Percentiles rank a stretch among this genome's conserved stretches.
These are phyloP conservation scores for Ephemerocybe angulata DNA, from an alignment of 768 basidiomycete species.

Conservation along the genomic window DNA sequence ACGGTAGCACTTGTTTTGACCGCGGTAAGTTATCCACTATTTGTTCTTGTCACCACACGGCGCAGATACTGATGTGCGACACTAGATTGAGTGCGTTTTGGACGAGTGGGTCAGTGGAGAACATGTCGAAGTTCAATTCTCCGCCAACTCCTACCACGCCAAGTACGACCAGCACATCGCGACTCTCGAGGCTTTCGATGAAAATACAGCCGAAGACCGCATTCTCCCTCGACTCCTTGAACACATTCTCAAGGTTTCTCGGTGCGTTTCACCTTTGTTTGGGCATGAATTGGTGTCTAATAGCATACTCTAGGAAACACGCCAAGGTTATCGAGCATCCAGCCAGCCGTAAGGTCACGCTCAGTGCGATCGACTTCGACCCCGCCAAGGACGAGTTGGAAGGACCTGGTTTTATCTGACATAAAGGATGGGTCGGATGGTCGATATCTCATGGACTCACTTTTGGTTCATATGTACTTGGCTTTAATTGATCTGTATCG, in stretches of 20 bases:
- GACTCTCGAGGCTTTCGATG: neutral
- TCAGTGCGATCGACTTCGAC: no score
- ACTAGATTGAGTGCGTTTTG: neutral
- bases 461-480: no score
- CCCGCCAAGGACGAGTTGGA: no score
- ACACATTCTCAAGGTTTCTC: constrained; percentile 16
- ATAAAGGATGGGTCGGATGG: no score
- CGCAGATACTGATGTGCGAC: neutral
- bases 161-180: neutral
- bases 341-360: no score
- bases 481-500: no score
- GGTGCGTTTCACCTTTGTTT: neutral
- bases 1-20: neutral
- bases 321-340: neutral
- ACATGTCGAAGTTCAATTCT: neutral
- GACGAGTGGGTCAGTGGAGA: neutral
- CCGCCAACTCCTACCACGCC: neutral
- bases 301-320: neutral
- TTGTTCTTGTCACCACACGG: neutral
- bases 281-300: neutral
- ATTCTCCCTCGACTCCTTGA: constrained; percentile 2
- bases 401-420: no score
- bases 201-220: neutral
- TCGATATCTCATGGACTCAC: no score
- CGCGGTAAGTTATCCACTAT: neutral